phyloP scores from a whole-genome alignment of 495 filamentous ascomycete species.

The Hypoxylon subgilvum region DNA sequence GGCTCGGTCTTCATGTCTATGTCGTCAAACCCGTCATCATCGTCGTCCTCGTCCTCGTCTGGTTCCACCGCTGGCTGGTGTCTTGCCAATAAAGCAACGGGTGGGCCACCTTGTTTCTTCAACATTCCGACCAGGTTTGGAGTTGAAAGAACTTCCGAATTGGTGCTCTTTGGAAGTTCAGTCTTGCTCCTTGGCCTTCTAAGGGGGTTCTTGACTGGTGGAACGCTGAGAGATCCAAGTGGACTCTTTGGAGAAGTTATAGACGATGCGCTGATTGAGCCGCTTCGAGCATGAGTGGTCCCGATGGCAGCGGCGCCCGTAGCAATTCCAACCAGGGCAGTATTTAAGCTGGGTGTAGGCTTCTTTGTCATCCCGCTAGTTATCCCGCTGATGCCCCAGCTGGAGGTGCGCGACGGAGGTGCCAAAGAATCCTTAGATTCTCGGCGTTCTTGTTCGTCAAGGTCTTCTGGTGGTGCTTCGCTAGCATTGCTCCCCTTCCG shows the following conservation, averaged over 20 bases:
- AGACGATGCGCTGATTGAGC: conserved; percentile 63
- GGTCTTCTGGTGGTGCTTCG: conserved; percentile 45
- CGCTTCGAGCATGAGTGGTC: conserved; percentile 58
- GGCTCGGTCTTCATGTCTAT: conserved; percentile 54
- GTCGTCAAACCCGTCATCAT: conserved; percentile 61
- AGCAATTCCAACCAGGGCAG: conserved; percentile 67
- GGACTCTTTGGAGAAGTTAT: conserved; percentile 60
- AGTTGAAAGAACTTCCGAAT: conserved; percentile 22
- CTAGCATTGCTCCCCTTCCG: conserved; percentile 51
- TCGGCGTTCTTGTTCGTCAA: conserved; percentile 45
- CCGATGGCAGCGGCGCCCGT: conserved; percentile 68
- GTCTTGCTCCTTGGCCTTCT: conserved; percentile 75
- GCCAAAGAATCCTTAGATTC: conserved; percentile 61
- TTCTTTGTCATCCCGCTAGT: conserved; percentile 55
- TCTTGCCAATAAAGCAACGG: conserved; percentile 59
- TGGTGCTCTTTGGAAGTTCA: conserved; percentile 63
- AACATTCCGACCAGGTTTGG: conserved; percentile 53
- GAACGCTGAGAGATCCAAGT: conserved; percentile 45
- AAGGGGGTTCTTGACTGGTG: conserved; percentile 57
- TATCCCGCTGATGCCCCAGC: conserved; percentile 51
- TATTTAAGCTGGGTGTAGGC: conserved; percentile 67
- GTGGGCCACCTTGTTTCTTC: conserved; percentile 65
- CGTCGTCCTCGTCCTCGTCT: conserved; percentile 58
- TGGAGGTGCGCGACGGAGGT: conserved; percentile 59
- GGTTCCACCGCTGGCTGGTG: conserved; percentile 36